Evolutionary conservation across 495 filamentous ascomycete species (phyloP).

Genomic region (Aspergillus incahuasiensis): DNA sequence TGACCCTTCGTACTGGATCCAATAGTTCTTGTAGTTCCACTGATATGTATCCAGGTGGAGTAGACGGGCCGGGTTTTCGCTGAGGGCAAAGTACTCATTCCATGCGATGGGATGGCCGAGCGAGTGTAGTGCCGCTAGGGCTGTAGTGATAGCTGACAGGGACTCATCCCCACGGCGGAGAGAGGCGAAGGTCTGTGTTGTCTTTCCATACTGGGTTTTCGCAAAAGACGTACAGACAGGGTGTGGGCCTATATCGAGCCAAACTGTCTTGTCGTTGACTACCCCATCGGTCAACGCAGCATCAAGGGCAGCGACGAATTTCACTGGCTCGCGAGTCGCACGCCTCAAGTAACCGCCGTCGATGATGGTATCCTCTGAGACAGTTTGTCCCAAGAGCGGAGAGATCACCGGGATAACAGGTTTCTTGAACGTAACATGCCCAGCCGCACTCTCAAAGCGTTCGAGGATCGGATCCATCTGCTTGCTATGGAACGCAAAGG

Average conservation of each 20-base stretch:
- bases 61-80: slow-evolving; percentile 46
- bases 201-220: slow-evolving; percentile 8
- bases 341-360: slow-evolving; percentile 54
- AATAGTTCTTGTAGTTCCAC: slow-evolving; percentile 38
- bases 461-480: slow-evolving; percentile 76
- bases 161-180: slow-evolving; percentile 35
- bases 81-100: slow-evolving; percentile 63
- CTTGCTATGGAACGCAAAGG: slow-evolving; percentile 77
- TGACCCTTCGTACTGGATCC: slow-evolving; percentile 37
- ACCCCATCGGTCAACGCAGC: slow-evolving; percentile 30
- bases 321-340: slow-evolving; percentile 65
- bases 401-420: slow-evolving; percentile 65
- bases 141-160: slow-evolving; percentile 53
- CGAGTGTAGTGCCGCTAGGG: slow-evolving; percentile 49
- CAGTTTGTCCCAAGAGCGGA: slow-evolving; percentile 57
- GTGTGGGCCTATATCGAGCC: slow-evolving; percentile 42
- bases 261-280: slow-evolving; percentile 22
- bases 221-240: slow-evolving; percentile 30
- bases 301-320: slow-evolving; percentile 60
- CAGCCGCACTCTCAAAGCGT: slow-evolving; percentile 56
- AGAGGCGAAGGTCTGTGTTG: slow-evolving; percentile 39
- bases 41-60: slow-evolving; percentile 62
- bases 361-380: slow-evolving; percentile 50
- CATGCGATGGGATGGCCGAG: slow-evolving; percentile 58
- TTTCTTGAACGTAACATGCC: slow-evolving; percentile 53